Evolutionary conservation across 306 rosid species (phyloP).

Genomic region (Inga oerstediana): DNA sequence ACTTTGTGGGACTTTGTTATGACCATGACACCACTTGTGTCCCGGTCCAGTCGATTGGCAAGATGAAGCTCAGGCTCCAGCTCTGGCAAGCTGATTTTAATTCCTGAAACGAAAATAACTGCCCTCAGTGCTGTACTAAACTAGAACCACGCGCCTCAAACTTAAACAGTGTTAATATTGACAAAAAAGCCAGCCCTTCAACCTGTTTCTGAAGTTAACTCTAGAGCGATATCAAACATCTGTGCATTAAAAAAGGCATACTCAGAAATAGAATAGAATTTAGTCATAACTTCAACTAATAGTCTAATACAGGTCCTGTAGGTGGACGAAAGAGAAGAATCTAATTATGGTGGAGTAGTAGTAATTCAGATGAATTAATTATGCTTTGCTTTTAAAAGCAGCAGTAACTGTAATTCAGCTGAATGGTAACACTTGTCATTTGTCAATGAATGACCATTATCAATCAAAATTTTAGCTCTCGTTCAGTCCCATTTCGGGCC

Average conservation of each 20-base stretch:
- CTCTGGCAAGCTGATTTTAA: slow-evolving; percentile 39
- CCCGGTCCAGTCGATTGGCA: slow-evolving; percentile 88
- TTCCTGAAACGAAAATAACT: slow-evolving; percentile 38
- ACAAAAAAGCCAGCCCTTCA: not conserved
- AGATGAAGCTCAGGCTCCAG: slow-evolving; percentile 70
- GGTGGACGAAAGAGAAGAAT: not conserved
- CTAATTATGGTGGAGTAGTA: not conserved
- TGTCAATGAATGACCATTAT: not conserved
- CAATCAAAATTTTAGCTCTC: not conserved
- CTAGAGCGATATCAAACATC: not conserved
- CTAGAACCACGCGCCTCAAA: slow-evolving; percentile 1
- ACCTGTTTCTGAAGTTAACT: not conserved
- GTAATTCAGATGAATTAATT: not conserved
- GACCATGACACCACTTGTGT: slow-evolving; percentile 80
- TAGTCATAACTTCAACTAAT: not conserved
- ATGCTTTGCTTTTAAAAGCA: not conserved
- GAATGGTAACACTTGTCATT: not conserved
- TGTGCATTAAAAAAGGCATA: not conserved
- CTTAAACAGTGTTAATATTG: not conserved
- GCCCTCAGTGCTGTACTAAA: slow-evolving; percentile 12
- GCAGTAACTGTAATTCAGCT: no score
- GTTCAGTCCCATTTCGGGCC: not conserved
- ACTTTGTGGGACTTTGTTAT: slow-evolving; percentile 82
- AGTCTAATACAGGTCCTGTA: not conserved
- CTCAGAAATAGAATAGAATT: not conserved